Evolutionary conservation across 2,329 filamentous ascomycete species (phyloP).

Genomic region (Incumbomyces delicatus): DNA sequence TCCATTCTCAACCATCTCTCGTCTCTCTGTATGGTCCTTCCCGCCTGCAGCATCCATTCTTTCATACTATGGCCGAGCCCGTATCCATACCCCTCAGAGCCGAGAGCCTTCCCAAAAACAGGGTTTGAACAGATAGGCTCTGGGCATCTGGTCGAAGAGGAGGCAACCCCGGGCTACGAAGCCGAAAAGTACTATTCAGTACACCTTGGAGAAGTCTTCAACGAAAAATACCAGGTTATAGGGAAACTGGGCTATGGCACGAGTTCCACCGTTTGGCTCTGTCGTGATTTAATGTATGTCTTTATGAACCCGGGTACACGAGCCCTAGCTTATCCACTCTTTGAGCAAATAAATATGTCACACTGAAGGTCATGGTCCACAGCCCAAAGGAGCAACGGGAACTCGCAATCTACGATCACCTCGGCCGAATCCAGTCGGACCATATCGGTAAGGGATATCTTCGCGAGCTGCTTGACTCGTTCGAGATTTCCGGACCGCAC

Average conservation of each 20-base stretch:
- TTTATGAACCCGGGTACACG: conserved; percentile 25
- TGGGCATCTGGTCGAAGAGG: conserved; percentile 11
- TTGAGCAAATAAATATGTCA: conserved; percentile 8
- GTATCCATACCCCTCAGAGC: not conserved
- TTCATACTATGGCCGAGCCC: too few relatives aligned
- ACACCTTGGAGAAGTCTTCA: conserved; percentile 33
- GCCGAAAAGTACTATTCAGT: conserved; percentile 29
- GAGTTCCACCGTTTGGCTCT: conserved; percentile 40
- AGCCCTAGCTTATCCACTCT: conserved; percentile 5
- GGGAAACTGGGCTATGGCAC: conserved; percentile 22
- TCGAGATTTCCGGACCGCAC: conserved; percentile 25
- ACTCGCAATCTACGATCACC: conserved; percentile 14
- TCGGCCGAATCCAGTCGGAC: conserved; percentile 20
- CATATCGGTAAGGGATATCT: conserved; percentile 26
- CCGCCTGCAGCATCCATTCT: too few relatives aligned
- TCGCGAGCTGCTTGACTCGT: conserved; percentile 26
- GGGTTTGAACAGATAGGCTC: too few relatives aligned
- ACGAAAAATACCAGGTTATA: conserved; percentile 32
- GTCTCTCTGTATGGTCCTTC: too few relatives aligned
- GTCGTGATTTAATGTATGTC: conserved; percentile 24
- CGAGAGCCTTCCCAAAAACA: conserved; percentile 5
- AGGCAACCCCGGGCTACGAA: conserved; percentile 15
- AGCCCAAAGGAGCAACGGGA: conserved; percentile 13
- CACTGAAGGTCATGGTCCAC: conserved; percentile 16
- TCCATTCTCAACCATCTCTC: too few relatives aligned